A percentile compares a stretch with the other conserved stretches of the same genome.
phyloP scores from a whole-genome alignment of 1,139 yeast genomes.

The Yamadazyma aaseri region DNA sequence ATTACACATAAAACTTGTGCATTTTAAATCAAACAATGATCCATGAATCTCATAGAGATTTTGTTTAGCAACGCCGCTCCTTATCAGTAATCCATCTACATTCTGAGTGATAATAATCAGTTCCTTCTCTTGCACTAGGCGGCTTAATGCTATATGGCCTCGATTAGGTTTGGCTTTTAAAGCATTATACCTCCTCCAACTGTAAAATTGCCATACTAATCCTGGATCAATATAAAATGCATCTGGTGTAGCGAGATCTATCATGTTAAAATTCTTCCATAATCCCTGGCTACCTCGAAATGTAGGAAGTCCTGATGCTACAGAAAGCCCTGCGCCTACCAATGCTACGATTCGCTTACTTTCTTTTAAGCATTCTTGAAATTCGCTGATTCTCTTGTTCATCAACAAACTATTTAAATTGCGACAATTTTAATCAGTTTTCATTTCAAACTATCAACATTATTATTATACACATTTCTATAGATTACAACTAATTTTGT shows the following conservation, averaged over 20 bases:
- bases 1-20: slow-evolving; percentile 75
- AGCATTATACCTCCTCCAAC: slow-evolving; percentile 66
- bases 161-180: slow-evolving; percentile 65
- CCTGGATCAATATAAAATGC: slow-evolving; percentile 83
- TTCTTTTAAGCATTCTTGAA: slow-evolving; percentile 53
- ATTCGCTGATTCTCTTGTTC: slow-evolving; percentile 34
- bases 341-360: slow-evolving; percentile 66
- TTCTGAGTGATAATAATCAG: slow-evolving; percentile 75
- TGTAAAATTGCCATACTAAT: slow-evolving; percentile 85
- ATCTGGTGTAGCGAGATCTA: slow-evolving; percentile 87
- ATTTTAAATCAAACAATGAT: slow-evolving; percentile 64
- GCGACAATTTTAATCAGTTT: neutral
- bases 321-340: slow-evolving; percentile 85
- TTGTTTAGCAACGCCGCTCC: slow-evolving; percentile 59
- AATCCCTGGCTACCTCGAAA: slow-evolving; percentile 71
- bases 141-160: slow-evolving; percentile 71
- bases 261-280: slow-evolving; percentile 77
- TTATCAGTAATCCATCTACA: slow-evolving; percentile 69
- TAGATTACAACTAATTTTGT: neutral
- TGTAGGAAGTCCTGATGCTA: slow-evolving; percentile 73
- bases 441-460: no score
- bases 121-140: slow-evolving; percentile 32
- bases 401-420: slow-evolving; percentile 2
- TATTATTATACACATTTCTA: slow-evolving; percentile 2
- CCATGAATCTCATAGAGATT: slow-evolving; percentile 74